phyloP scores from a whole-genome alignment of 208 protist species.

The Trypanosomatidae sp. region DNA sequence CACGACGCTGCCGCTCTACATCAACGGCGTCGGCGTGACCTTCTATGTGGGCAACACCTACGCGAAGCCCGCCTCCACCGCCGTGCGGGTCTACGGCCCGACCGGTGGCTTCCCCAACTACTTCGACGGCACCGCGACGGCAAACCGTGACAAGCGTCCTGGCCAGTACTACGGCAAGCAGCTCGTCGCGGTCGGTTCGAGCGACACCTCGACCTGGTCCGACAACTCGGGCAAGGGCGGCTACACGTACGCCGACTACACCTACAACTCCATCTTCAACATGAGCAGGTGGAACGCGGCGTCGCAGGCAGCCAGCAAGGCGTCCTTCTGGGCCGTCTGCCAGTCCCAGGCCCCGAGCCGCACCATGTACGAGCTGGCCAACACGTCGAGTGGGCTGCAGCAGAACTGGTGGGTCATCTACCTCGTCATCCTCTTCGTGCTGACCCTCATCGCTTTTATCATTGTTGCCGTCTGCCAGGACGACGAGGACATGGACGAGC shows the following conservation, averaged over 20 bases:
- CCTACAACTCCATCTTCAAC: constrained; percentile 11
- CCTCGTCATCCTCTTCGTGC: constrained; percentile 28
- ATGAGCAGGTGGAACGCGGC: constrained; percentile 5
- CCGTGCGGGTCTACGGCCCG: background rate
- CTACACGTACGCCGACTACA: constrained; percentile 31
- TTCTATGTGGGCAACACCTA: constrained; percentile 36
- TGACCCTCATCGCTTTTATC: constrained; percentile 28
- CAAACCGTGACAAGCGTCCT: constrained; percentile 2
- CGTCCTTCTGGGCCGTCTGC: constrained; percentile 34
- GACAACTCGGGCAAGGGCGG: constrained; percentile 33
- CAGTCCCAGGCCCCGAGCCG: constrained; percentile 28
- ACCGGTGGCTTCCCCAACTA: constrained; percentile 9
- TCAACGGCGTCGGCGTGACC: constrained; percentile 20
- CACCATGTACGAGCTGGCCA: constrained; percentile 16
- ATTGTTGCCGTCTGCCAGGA: constrained; percentile 37
- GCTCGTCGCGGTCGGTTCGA: constrained; percentile 19
- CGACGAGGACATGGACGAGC: constrained; percentile 53
- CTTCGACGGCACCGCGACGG: constrained; percentile 6
- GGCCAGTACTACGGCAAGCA: constrained; percentile 21
- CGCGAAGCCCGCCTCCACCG: background rate
- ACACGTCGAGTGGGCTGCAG: constrained; percentile 21
- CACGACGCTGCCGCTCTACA: constrained; percentile 8
- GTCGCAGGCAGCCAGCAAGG: constrained; percentile 3
- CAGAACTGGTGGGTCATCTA: constrained; percentile 41
- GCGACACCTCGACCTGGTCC: constrained; percentile 26